Evolutionary conservation across 805 yeast species (phyloP).

Genomic region (Schizosaccharomyces octosporus): DNA sequence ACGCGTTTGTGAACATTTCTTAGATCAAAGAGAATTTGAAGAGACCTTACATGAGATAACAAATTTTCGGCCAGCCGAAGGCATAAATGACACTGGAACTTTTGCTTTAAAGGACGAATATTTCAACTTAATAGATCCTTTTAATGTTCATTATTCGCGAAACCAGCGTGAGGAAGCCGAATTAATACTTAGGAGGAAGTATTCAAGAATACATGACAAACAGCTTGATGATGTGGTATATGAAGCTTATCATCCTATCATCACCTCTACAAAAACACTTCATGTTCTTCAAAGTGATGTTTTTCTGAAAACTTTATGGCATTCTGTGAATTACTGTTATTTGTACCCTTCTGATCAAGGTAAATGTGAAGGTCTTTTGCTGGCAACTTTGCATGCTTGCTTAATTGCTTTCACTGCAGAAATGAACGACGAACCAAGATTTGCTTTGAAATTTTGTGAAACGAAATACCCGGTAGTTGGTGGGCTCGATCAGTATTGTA

Average conservation of each 20-base stretch:
- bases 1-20: constrained; percentile 51
- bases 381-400: background rate
- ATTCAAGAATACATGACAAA: background rate
- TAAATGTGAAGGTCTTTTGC: background rate
- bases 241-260: background rate
- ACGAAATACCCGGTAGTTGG: background rate
- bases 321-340: background rate
- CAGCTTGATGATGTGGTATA: background rate
- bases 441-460: background rate
- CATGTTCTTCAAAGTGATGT: background rate
- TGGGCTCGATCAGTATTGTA: background rate
- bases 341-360: background rate
- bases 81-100: constrained; percentile 31
- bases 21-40: constrained; percentile 52
- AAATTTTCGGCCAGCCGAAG: constrained; percentile 34
- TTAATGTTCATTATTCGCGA: constrained; percentile 49
- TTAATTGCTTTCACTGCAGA: background rate
- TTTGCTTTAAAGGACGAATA: constrained; percentile 40
- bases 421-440: background rate
- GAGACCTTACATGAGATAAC: constrained; percentile 32
- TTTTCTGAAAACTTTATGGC: background rate
- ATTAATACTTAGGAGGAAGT: constrained; percentile 24
- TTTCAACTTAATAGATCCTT: constrained; percentile 45
- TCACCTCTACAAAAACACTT: background rate
- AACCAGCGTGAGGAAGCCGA: constrained; percentile 72